Evolutionary conservation across 345 rosid genomes (phyloP).

Genomic region (Populus tremula): DNA sequence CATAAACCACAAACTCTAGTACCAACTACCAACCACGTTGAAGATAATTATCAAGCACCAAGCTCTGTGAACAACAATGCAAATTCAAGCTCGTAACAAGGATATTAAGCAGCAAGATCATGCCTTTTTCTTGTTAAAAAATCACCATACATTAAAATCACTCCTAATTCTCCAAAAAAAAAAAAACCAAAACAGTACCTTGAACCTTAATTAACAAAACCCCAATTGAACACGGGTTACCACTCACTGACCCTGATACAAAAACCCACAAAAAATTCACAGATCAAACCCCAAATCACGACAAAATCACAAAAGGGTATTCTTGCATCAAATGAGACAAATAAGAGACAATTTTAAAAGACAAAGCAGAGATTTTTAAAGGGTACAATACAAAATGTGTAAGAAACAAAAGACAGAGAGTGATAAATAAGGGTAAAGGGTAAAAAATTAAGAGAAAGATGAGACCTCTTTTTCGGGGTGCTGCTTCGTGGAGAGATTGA

Average conservation of each 20-base stretch:
- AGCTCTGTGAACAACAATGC: background rate
- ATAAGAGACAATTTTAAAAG: background rate
- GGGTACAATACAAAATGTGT: background rate
- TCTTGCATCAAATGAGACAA: background rate
- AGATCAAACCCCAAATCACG: background rate
- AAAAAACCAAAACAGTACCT: background rate
- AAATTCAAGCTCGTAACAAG: background rate
- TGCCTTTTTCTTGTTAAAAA: background rate
- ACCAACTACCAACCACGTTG: background rate
- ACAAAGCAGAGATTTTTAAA: background rate
- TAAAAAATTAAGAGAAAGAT: background rate
- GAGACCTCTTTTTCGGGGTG: background rate
- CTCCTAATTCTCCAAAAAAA: background rate
- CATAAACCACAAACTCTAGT: background rate
- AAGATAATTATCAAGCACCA: background rate
- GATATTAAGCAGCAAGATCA: background rate
- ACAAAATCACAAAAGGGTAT: background rate
- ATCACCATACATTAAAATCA: background rate
- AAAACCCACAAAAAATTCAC: background rate
- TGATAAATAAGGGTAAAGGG: background rate
- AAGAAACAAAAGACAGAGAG: background rate
- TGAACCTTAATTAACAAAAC: background rate
- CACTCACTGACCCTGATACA: background rate
- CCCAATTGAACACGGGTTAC: background rate
- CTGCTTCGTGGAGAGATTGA: background rate